Evolutionary conservation across 2,329 filamentous ascomycete species (phyloP).

Genomic region (Penicillium sp.): DNA sequence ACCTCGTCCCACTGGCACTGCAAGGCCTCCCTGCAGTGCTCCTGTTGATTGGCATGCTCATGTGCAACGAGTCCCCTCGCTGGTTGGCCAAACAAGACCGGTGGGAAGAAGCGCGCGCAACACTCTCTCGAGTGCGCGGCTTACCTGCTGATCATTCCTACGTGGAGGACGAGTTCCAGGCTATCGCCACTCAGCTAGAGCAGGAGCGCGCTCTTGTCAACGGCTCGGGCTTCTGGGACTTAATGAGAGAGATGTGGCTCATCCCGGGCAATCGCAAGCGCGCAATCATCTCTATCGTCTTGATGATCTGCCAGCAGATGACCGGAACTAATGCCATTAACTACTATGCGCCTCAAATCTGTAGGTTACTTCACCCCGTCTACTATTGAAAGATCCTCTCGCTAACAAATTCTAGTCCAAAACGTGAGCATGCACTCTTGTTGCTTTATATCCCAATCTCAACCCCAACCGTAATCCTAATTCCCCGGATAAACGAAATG

Average conservation of each 20-base stretch:
- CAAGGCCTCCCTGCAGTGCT: constrained; percentile 64
- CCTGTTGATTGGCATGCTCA: constrained; percentile 59
- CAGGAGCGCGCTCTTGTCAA: constrained; percentile 59
- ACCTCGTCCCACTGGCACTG: constrained; percentile 62
- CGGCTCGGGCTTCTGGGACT: constrained; percentile 54
- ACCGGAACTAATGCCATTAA: constrained; percentile 59
- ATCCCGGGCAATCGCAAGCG: constrained; percentile 56
- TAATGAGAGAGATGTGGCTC: constrained; percentile 64
- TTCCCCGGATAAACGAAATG: background rate
- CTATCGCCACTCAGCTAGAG: constrained; percentile 62
- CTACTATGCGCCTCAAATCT: constrained; percentile 70
- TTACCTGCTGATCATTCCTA: constrained; percentile 55
- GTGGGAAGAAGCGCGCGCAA: constrained; percentile 62
- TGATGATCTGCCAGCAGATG: constrained; percentile 57
- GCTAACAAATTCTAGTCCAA: constrained; percentile 17
- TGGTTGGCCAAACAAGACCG: constrained; percentile 67
- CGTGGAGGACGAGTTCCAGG: constrained; percentile 59
- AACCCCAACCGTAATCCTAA: background rate
- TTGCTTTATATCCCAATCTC: too few relatives aligned
- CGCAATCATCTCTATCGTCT: constrained; percentile 53
- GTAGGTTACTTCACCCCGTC: constrained; percentile 40
- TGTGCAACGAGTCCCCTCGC: constrained; percentile 66
- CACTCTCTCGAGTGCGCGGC: constrained; percentile 58
- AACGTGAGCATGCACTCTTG: constrained; percentile 16
- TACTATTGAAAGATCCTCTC: background rate